These are phyloP conservation scores for Fusarium sp. DNA, from an alignment of 2,329 filamentous ascomycete genomes.

Conservation along the genomic window DNA sequence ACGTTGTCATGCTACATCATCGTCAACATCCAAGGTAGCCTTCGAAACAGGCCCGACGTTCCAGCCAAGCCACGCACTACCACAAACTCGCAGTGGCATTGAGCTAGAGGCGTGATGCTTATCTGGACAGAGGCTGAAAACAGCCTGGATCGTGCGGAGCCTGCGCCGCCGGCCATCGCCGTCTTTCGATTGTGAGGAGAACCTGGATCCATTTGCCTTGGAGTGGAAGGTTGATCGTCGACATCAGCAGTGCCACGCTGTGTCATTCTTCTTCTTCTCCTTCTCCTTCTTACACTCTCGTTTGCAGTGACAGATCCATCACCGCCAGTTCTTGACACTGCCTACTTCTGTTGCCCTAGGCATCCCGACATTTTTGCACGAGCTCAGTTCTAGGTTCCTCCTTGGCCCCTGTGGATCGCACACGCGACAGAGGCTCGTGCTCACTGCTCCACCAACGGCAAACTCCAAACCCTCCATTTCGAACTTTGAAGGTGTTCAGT, in stretches of 20 bases:
- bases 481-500: conserved; percentile 24
- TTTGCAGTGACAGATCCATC: not conserved
- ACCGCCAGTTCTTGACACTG: not conserved
- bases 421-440: conserved; percentile 41
- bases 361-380: conserved; percentile 19
- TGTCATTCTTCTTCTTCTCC: conserved; percentile 11
- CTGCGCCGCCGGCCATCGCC: conserved; percentile 28
- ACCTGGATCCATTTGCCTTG: conserved; percentile 19
- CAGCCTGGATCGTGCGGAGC: conserved; percentile 41
- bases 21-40: conserved; percentile 8
- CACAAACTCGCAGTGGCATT: conserved; percentile 27
- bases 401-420: conserved; percentile 39
- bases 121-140: conserved; percentile 39
- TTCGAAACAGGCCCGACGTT: conserved; percentile 17
- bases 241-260: conserved; percentile 23
- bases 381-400: conserved; percentile 32
- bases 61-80: conserved; percentile 37
- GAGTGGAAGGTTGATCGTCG: conserved; percentile 30
- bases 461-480: conserved; percentile 37
- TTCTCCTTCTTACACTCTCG: conserved; percentile 17
- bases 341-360: not conserved
- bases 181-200: conserved; percentile 40
- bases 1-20: not conserved
- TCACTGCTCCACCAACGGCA: conserved; percentile 40
- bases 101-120: conserved; percentile 43